Conservation (phyloP, 495 filamentous ascomycete species). For the Chaetomium fimeti region DNA sequence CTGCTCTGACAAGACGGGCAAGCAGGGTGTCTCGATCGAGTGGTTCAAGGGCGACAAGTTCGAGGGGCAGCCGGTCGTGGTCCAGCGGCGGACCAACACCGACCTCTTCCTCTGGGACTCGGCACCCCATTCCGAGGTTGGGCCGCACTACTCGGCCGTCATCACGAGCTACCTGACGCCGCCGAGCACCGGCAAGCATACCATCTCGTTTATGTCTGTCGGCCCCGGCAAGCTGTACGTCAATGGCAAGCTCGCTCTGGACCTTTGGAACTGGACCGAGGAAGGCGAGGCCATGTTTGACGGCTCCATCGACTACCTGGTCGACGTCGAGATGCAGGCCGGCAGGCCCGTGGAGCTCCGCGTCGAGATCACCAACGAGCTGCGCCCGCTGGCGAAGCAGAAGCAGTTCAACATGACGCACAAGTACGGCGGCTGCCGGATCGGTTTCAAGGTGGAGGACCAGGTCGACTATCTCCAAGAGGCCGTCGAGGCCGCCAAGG, state of each 20-base stretch:
- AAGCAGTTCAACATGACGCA: conserved; percentile 53
- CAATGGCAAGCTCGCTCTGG: conserved; percentile 67
- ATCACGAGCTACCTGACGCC: conserved; percentile 56
- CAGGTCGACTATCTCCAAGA: conserved; percentile 67
- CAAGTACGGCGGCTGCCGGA: conserved; percentile 70
- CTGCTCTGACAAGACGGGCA: conserved; percentile 55
- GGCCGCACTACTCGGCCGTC: conserved; percentile 59
- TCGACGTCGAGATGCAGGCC: conserved; percentile 52
- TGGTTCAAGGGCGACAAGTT: conserved; percentile 65
- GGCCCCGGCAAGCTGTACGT: conserved; percentile 70
- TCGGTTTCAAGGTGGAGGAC: conserved; percentile 70
- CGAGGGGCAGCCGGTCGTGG: conserved; percentile 52
- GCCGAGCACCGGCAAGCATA: conserved; percentile 60
- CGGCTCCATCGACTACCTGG: conserved; percentile 55
- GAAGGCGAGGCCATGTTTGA: conserved; percentile 64
- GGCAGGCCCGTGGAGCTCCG: conserved; percentile 49
- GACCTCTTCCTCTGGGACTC: conserved; percentile 71
- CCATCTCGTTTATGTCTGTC: conserved; percentile 72
- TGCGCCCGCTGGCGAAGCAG: conserved; percentile 54
- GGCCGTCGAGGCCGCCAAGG: conserved; percentile 65
- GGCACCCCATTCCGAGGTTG: conserved; percentile 56
- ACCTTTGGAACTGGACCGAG: conserved; percentile 70
- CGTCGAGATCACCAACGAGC: conserved; percentile 61
- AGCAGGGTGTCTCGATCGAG: conserved; percentile 60
- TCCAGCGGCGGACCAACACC: conserved; percentile 57